phyloP scores from a whole-genome alignment of 2,329 filamentous ascomycete species.

The Trichoderma gracile region DNA sequence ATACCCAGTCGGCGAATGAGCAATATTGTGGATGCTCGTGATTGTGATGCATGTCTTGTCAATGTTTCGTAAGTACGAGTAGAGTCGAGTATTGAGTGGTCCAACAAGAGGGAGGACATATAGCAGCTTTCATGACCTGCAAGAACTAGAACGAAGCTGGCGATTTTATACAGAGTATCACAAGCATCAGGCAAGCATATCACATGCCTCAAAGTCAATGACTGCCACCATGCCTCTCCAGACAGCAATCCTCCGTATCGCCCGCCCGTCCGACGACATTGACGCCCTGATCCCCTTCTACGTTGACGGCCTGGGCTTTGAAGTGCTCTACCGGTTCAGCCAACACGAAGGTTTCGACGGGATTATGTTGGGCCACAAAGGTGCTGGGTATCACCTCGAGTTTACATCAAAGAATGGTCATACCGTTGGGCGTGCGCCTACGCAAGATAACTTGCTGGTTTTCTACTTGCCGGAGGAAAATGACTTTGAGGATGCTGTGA shows the following conservation, averaged over 20 bases:
- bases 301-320: constrained; percentile 44
- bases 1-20: background rate
- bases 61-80: constrained; percentile 2
- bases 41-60: background rate
- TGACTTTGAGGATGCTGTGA: constrained; percentile 36
- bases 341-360: constrained; percentile 45
- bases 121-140: background rate
- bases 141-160: background rate
- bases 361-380: constrained; percentile 44
- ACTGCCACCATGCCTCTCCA: constrained; percentile 25
- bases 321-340: constrained; percentile 38
- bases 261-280: constrained; percentile 45
- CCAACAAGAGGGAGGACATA: background rate
- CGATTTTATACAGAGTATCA: background rate
- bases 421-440: constrained; percentile 41
- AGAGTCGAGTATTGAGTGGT: background rate
- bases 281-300: constrained; percentile 45
- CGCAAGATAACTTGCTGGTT: constrained; percentile 47
- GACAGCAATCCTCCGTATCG: constrained; percentile 42
- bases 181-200: background rate
- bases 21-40: background rate
- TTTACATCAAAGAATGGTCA: constrained; percentile 42
- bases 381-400: constrained; percentile 46
- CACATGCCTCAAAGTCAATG: too few species aligned
- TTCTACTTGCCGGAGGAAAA: constrained; percentile 43